Percentiles rank a stretch among this genome's conserved stretches.
These are phyloP conservation scores for Sphaerulina vaccinii DNA, from an alignment of 2,329 filamentous ascomycete genomes.

Conservation along the genomic window DNA sequence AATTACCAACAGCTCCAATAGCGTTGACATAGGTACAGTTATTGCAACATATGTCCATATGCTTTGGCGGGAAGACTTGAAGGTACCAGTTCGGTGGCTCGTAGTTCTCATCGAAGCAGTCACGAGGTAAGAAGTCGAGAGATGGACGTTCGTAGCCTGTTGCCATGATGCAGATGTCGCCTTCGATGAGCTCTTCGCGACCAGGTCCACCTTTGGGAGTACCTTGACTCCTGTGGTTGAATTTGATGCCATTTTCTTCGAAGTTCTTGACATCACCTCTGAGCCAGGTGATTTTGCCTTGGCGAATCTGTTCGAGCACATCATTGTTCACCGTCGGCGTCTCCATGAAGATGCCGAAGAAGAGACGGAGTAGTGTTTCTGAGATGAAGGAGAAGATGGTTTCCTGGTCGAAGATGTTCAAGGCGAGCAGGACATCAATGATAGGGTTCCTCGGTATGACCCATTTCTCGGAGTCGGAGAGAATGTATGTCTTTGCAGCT, in stretches of 20 bases:
- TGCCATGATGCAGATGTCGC: conserved; percentile 77
- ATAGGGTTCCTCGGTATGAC: conserved; percentile 67
- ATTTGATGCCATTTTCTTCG: conserved; percentile 61
- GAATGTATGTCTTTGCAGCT: conserved; percentile 67
- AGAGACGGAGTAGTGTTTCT: conserved; percentile 68
- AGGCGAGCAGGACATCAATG: conserved; percentile 68
- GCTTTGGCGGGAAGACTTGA: conserved; percentile 75
- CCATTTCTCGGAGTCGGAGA: conserved; percentile 56
- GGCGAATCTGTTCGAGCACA: conserved; percentile 71
- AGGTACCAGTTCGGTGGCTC: conserved; percentile 83
- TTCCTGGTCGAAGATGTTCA: conserved; percentile 74
- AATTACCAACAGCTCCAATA: conserved; percentile 80
- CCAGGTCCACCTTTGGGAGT: conserved; percentile 77
- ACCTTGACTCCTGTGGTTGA: conserved; percentile 68
- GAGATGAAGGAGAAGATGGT: conserved; percentile 75
- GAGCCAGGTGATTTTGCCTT: conserved; percentile 72
- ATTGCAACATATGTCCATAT: conserved; percentile 73
- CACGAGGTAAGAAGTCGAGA: conserved; percentile 69
- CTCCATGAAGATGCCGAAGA: conserved; percentile 82
- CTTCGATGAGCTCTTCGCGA: conserved; percentile 62
- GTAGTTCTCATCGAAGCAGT: conserved; percentile 72
- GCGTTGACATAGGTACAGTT: conserved; percentile 81
- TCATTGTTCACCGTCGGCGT: conserved; percentile 85
- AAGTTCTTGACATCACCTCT: conserved; percentile 74
- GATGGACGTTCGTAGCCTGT: conserved; percentile 76